A percentile compares a stretch with the other conserved stretches of the same genome.
Conservation (phyloP, 2,329 filamentous ascomycete species). For the Apiospora saccharicola region DNA sequence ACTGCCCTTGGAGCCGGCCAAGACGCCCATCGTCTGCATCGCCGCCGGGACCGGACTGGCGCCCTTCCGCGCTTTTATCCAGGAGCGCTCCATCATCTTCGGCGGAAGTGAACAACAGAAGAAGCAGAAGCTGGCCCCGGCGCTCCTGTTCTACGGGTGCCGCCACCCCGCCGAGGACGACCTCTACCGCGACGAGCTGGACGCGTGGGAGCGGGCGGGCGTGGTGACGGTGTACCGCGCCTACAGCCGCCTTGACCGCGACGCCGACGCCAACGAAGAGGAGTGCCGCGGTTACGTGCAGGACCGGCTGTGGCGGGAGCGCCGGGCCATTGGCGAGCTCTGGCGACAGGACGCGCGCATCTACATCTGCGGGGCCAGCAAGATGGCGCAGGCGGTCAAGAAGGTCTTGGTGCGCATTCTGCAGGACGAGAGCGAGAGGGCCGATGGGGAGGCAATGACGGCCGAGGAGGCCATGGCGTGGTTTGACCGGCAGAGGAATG, state of each 20-base stretch:
- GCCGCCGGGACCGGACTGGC: conserved; percentile 64
- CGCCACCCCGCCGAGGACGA: conserved; percentile 62
- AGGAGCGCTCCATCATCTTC: conserved; percentile 64
- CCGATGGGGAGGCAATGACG: background rate
- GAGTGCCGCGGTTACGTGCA: conserved; percentile 57
- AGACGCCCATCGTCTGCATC: conserved; percentile 59
- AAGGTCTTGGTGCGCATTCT: conserved; percentile 1
- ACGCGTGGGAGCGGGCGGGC: conserved; percentile 65
- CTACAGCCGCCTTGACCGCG: conserved; percentile 55
- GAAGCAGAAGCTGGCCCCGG: conserved; percentile 63
- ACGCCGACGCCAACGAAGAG: conserved; percentile 28
- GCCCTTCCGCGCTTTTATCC: conserved; percentile 69
- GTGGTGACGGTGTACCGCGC: conserved; percentile 68
- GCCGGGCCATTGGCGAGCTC: conserved; percentile 45
- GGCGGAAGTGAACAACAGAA: conserved; percentile 35
- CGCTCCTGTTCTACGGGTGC: conserved; percentile 72
- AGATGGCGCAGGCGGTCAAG: conserved; percentile 12
- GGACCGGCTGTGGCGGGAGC: conserved; percentile 49
- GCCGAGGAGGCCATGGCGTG: background rate
- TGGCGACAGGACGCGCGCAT: conserved; percentile 59
- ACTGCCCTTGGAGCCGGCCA: conserved; percentile 53
- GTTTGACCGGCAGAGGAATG: conserved; percentile 17
- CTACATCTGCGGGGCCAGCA: conserved; percentile 68
- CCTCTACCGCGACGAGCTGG: conserved; percentile 66
- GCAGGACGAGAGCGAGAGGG: conserved; percentile 3